A percentile compares a stretch with the other conserved stretches of the same genome.
These are phyloP conservation scores for Penicillium cosmopolitanum DNA, from an alignment of 495 filamentous ascomycete species.

Conservation along the genomic window DNA sequence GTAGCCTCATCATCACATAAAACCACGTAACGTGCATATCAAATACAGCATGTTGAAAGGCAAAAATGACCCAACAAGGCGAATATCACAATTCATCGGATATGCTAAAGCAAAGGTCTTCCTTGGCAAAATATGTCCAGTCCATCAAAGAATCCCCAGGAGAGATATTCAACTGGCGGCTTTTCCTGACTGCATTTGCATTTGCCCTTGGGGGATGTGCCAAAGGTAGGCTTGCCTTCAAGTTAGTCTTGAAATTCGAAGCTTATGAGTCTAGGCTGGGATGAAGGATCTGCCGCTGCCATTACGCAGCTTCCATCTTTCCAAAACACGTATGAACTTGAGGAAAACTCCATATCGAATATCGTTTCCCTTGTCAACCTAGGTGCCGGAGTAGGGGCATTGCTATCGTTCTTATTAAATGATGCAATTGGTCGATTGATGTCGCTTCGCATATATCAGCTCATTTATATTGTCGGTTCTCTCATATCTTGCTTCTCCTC, in stretches of 20 bases:
- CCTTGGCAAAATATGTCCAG: neutral
- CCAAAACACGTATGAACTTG: conserved; percentile 5
- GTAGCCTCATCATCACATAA: neutral
- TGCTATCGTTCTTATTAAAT: conserved; percentile 23
- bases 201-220: neutral
- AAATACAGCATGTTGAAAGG: too few species aligned
- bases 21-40: too few species aligned
- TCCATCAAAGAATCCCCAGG: neutral
- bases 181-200: neutral
- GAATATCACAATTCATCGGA: too few species aligned
- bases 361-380: conserved; percentile 27
- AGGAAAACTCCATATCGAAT: conserved; percentile 14
- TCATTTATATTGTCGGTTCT: conserved; percentile 21
- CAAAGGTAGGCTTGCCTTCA: neutral
- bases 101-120: neutral
- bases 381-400: conserved; percentile 20
- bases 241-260: neutral
- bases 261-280: neutral
- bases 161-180: neutral
- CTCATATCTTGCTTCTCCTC: conserved; percentile 13
- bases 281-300: conserved; percentile 7
- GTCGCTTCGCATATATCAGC: conserved; percentile 20
- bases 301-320: conserved; percentile 9
- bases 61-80: neutral
- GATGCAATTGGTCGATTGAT: conserved; percentile 22